Percentiles rank a stretch among this genome's conserved stretches.
phyloP scores from a whole-genome alignment of 2,329 filamentous ascomycete genomes.

The Arthrobotrys megalospora region DNA sequence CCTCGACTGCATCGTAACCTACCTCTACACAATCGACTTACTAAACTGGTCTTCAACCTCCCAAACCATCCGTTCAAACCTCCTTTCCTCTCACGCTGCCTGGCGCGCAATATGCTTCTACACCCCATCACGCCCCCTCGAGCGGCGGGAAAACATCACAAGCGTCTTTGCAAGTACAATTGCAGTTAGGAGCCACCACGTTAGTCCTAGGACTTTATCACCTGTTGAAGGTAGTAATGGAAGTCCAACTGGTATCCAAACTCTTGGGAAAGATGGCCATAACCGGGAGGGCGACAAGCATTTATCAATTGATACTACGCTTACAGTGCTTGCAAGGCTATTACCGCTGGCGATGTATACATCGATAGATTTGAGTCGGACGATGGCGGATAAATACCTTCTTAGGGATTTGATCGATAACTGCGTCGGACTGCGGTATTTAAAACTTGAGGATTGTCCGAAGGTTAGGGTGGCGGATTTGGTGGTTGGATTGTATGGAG shows the following conservation, averaged over 20 bases:
- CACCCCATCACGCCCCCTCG: neutral
- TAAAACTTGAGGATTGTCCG: conserved; percentile 47
- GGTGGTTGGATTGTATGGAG: conserved; percentile 47
- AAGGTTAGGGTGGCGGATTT: conserved; percentile 36
- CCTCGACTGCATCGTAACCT: conserved; percentile 52
- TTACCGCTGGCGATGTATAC: conserved; percentile 47
- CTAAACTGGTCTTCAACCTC: conserved; percentile 22
- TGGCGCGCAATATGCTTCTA: conserved; percentile 51
- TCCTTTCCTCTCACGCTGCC: conserved; percentile 39
- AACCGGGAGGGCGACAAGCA: neutral
- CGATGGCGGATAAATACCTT: conserved; percentile 44
- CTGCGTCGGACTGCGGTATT: conserved; percentile 21
- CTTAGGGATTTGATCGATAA: conserved; percentile 50
- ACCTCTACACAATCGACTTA: conserved; percentile 48
- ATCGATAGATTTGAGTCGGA: conserved; percentile 44
- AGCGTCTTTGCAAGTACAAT: conserved; percentile 40
- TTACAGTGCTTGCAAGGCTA: conserved; percentile 28
- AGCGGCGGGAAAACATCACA: neutral
- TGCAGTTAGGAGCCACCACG: conserved; percentile 17
- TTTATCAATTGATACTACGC: conserved; percentile 47
- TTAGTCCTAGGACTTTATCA: neutral
- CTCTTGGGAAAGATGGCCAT: neutral
- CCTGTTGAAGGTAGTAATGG: neutral
- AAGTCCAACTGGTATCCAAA: neutral
- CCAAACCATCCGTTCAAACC: neutral